Base-by-base conservation (phyloP, 78 protist species). In the Tieghemostelium lacteum region DNA sequence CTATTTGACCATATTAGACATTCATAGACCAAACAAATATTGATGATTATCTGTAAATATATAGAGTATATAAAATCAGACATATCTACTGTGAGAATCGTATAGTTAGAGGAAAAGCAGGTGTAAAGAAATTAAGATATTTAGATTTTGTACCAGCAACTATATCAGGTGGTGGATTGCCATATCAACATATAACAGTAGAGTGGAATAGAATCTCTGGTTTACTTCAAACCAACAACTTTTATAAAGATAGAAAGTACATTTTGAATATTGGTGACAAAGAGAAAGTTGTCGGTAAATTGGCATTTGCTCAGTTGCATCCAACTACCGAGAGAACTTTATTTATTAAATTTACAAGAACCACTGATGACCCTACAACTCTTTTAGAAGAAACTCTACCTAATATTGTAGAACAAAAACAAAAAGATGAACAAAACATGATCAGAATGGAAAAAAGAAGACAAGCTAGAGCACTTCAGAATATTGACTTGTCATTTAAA, bases 161-260 rank as follows among this genome's bases (percentile, higher is more conserved):
- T 22, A 83, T 83, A n/a, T 42, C 91, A 33, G 91, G 91, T 60
- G 91, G 91, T n/a, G 91, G 91, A 54, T 45, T 83, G 5, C 91
- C 91, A 70, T 20, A 42, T 29, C n/a, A 28, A 57, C 66, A 67
- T 39, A 69, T 83, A 24, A 24, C 66, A 40, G 39, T 83, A 3
- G 91, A 83, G 60, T 69, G 66, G 91, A 78, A 78, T 60, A 83
- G 91, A 83, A 22, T 83, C 34, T 26, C 31, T 42, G 91, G 91
- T 83, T 60, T 83, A 29, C 31, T 57, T 1, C 20, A 42, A 52
- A 83, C 71, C 14, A 24, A 26, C 8, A 66, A 42, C 37, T 69
- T 83, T 60, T 83, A 20, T 39, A 83, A 55, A 39, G 36, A 55
- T 28, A 83, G 91, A 69, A 83, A 83, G 58, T 83, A 39, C 28